Evolutionary conservation across 768 basidiomycete species (phyloP), one percentile per base, ranked within the genome.

Genomic region (Fomitopsis serialis): DNA sequence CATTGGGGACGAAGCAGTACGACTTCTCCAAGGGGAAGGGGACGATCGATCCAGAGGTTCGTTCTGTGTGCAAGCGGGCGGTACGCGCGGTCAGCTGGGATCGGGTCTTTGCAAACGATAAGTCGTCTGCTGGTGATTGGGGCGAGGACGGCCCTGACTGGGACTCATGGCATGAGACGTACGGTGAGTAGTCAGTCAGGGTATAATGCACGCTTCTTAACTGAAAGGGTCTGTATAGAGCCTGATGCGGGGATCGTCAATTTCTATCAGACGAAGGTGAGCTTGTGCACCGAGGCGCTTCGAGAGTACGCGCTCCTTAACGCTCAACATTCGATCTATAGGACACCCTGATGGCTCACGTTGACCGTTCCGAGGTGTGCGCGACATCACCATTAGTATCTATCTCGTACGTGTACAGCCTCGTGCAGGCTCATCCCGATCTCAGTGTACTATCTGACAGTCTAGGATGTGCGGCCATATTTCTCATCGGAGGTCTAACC

Each of bases 1-100:
- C 92, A 98, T 72, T 98, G 96, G 96, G 89, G 91, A 89, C 84
- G 25, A 99, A 98, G 63, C 85, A 89, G 54, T 99, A 99, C 64
- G 92, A 97, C 63, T 94, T 97, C 59, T 78, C 81, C 1, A 82
- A 78, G 49, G 81, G 81, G 2, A 82, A 79, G 53, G 85, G 81
- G 0, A 73, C 74, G 0, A 82, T 98, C 43, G 80, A 86, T 45
- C 59, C 70, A 1, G 70, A 74, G 7, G 65, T 96, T 32, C 70
- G 75, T 11, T 61, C 72, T 8, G 63, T 89, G 2, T 96, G 93
- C 63, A 77, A 72, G 46, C 64, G 71, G 3, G 82, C 85, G 5
- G 89, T 94, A 2, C 62, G 66, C 2, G 59, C 70, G 0, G 79
- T 97, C 0, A 75, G 82, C 29, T 98, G 96, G 96, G 59, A 71